A percentile compares a stretch with the other conserved stretches of the same genome.
Evolutionary conservation across 202 grass and related monocot species (phyloP).

Genomic region (Brachypodium distachyon): DNA sequence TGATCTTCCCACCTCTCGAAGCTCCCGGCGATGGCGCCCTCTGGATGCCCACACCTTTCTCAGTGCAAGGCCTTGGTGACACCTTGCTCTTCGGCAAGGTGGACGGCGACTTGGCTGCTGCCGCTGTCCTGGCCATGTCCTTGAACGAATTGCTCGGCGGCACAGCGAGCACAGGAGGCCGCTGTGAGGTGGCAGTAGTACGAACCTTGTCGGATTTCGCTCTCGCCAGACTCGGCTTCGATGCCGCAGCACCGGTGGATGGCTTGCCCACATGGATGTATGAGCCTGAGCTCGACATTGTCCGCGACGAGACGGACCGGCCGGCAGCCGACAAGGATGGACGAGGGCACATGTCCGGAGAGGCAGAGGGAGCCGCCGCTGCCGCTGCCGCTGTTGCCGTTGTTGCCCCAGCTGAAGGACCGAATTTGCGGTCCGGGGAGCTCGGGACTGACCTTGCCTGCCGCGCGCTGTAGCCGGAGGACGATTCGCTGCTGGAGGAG

Average conservation of each 20-base stretch:
- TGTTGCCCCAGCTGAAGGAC: background rate
- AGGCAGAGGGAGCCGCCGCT: background rate
- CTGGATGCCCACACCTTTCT: background rate
- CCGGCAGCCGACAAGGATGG: constrained; percentile 6
- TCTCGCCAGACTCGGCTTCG: constrained; percentile 16
- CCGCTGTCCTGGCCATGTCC: constrained; percentile 1
- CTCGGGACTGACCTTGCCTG: constrained; percentile 20
- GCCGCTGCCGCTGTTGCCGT: background rate
- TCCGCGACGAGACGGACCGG: constrained; percentile 1
- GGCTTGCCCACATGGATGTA: constrained; percentile 22
- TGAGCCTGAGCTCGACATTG: background rate
- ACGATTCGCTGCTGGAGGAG: constrained; percentile 32
- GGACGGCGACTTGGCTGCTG: background rate
- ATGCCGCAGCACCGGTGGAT: background rate
- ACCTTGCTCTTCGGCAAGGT: constrained; percentile 28
- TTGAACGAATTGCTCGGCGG: constrained; percentile 24
- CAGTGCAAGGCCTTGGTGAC: constrained; percentile 15
- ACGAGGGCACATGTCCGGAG: background rate
- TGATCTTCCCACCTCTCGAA: constrained; percentile 21
- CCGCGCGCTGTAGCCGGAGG: constrained; percentile 1
- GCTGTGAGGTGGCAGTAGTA: background rate
- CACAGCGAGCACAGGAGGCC: background rate
- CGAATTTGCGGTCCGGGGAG: constrained; percentile 34
- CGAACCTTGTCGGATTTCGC: constrained; percentile 31
- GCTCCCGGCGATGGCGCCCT: background rate